phyloP scores from a whole-genome alignment of 2,329 filamentous ascomycete species.

The Penicillium psychrosexuale region DNA sequence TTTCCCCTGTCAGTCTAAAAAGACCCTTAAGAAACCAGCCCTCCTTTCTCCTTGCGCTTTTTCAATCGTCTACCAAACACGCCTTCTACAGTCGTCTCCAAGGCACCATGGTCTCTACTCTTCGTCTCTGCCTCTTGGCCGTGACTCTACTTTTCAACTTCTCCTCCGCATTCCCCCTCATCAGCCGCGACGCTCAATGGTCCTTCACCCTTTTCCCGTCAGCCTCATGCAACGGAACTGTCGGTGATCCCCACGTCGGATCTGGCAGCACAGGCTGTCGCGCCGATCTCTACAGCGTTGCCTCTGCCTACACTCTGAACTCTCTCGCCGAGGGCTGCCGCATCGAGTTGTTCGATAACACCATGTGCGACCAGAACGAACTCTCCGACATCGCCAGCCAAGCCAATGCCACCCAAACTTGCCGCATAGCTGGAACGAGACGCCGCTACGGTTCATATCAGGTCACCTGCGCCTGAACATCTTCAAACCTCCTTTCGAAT shows the following conservation, averaged over 20 bases:
- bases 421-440: conserved; percentile 9
- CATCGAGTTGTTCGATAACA: conserved; percentile 25
- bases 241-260: conserved; percentile 15
- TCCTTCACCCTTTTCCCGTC: conserved; percentile 23
- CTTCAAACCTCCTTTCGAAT: neutral
- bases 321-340: conserved; percentile 17
- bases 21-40: neutral
- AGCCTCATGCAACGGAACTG: conserved; percentile 13
- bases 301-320: conserved; percentile 21
- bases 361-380: conserved; percentile 24
- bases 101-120: conserved; percentile 5
- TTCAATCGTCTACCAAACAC: too few relatives aligned
- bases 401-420: conserved; percentile 8
- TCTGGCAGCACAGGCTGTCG: conserved; percentile 25
- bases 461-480: conserved; percentile 17
- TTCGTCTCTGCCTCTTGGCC: conserved; percentile 7
- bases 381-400: conserved; percentile 16
- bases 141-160: conserved; percentile 9
- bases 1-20: neutral
- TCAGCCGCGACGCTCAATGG: conserved; percentile 19
- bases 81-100: neutral
- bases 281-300: conserved; percentile 19
- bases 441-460: conserved; percentile 24
- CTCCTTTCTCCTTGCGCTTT: neutral
- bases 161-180: conserved; percentile 19